Conservation (phyloP, 2,329 filamentous ascomycete species). For the Sclerotinia glacialis region DNA sequence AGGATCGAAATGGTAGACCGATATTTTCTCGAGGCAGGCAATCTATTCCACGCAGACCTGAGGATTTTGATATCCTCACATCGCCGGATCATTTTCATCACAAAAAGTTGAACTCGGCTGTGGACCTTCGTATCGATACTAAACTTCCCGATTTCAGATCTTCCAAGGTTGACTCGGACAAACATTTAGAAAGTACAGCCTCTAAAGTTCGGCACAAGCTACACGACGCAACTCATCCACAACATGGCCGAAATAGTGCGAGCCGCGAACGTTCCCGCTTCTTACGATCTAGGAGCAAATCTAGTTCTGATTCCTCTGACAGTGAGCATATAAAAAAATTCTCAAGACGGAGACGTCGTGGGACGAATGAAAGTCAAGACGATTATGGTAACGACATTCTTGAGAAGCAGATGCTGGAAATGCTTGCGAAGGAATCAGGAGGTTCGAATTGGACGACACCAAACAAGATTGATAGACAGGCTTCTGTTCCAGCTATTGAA, state of each 20-base stretch:
- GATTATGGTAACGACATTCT: conserved; percentile 53
- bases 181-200: conserved; percentile 49
- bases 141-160: conserved; percentile 39
- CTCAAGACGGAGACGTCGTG: conserved; percentile 43
- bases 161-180: conserved; percentile 32
- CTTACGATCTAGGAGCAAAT: conserved; percentile 51
- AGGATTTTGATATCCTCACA: conserved; percentile 27
- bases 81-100: conserved; percentile 23
- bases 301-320: conserved; percentile 60
- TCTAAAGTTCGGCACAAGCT: conserved; percentile 61
- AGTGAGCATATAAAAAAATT: conserved; percentile 45
- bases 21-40: conserved; percentile 59
- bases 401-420: conserved; percentile 61
- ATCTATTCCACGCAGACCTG: conserved; percentile 34
- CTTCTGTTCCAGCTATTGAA: conserved; percentile 27
- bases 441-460: conserved; percentile 28
- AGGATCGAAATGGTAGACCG: conserved; percentile 72
- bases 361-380: conserved; percentile 46
- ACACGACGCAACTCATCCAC: conserved; percentile 47
- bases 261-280: conserved; percentile 52
- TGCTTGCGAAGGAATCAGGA: conserved; percentile 54
- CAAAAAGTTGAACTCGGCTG: conserved; percentile 24
- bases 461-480: conserved; percentile 25
- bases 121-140: conserved; percentile 37
- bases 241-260: conserved; percentile 56